phyloP scores from a whole-genome alignment of 1,284 basidiomycete species.

The Ceratobasidium sp. region DNA sequence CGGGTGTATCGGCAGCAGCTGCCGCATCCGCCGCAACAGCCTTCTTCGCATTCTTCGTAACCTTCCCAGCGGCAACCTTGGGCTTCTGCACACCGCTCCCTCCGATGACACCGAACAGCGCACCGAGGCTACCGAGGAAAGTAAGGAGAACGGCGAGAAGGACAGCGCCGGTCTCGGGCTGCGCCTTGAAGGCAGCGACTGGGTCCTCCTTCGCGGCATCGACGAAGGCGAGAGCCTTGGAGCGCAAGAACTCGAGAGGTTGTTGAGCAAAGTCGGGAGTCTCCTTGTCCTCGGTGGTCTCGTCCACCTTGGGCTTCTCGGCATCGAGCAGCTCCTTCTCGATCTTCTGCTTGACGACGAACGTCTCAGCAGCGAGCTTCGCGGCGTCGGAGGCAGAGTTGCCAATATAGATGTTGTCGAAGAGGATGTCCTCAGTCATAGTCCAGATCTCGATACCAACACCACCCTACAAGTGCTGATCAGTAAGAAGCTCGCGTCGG shows the following conservation, averaged over 20 bases:
- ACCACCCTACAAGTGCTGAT: conserved; percentile 71
- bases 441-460: conserved; percentile 98
- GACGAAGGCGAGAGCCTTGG: conserved; percentile 79
- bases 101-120: conserved; percentile 83
- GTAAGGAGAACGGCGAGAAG: conserved; percentile 80
- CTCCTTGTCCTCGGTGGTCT: conserved; percentile 60
- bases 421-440: conserved; percentile 98
- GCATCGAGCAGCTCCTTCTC: conserved; percentile 71
- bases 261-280: conserved; percentile 65
- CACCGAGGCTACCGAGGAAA: conserved; percentile 85
- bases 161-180: conserved; percentile 87
- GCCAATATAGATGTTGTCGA: conserved; percentile 95
- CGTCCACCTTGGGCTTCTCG: conserved; percentile 57
- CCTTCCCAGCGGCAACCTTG: conserved; percentile 59
- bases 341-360: conserved; percentile 82
- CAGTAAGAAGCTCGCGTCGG: conserved; percentile 1
- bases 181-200: conserved; percentile 78
- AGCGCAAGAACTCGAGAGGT: conserved; percentile 83
- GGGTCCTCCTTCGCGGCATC: conserved; percentile 81
- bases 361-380: conserved; percentile 85
- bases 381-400: conserved; percentile 88
- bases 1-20: conserved; percentile 46
- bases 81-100: conserved; percentile 70
- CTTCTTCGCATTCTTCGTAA: conserved; percentile 52
- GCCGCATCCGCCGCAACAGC: conserved; percentile 35